Evolutionary conservation across 2,329 filamentous ascomycete species (phyloP), one percentile per base, ranked within the genome.

Genomic region (Colletotrichum phormii): DNA sequence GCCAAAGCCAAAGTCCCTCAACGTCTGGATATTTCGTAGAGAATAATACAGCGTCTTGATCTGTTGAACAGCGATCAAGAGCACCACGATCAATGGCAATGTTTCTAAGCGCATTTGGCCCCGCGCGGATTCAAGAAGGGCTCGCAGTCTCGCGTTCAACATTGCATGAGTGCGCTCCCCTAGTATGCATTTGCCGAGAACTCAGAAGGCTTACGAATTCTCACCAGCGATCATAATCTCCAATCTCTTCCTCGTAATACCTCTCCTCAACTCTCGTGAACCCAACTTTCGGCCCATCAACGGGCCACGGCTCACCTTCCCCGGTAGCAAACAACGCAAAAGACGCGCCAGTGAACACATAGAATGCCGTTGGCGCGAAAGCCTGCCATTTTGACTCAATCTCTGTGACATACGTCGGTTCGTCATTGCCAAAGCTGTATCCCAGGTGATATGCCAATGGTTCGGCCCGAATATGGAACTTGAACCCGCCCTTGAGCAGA

Each of bases 291-390:
- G 75, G 75, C 1, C 61, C 74, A 64, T 75, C 64, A 18, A 65
- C 71, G 0, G 75, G 75, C 77, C 76, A 77, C 3, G 77, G 77
- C 29, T 74, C 69, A 42, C 71, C 68, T 9, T 77, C 75, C 1
- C 77, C 77, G 24, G 75, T 78, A 0, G 75, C 77, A 65, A 77
- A 77, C 8, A 78, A 49, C 8, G 54, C 75, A 66, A 77, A 76
- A 64, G 75, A 76, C 42, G 73, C 72, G 0, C 76, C 75, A 3
- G 65, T 67, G 42, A 77, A 77, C 0, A 77, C 74, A 1, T 74
- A 75, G 18, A 72, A 68, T 4, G 60, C 60, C 1, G 57, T 22
- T 2, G 76, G 66, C 2, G 72, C 64, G 12, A 77, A 77, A 6
- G 63, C 57, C 54, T 71, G 68, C 68, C 68, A 66, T 12, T 15